Base-by-base conservation (phyloP, 2,329 filamentous ascomycete species). In the Tolypocladium guangdongense region DNA sequence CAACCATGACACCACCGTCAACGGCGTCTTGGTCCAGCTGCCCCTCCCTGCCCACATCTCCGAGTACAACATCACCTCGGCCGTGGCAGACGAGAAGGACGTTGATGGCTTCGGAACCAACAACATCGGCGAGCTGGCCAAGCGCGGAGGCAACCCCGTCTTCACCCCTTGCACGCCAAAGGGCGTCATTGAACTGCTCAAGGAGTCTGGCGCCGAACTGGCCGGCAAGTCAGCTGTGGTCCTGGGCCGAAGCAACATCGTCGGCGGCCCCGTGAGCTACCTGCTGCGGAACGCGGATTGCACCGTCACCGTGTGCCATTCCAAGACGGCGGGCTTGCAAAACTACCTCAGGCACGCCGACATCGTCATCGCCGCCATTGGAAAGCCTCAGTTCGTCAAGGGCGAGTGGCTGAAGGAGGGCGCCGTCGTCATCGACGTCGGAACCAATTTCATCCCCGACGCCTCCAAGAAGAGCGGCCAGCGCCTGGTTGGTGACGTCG, bases 151-250 rank as follows among this genome's bases (percentile, higher is more conserved):
- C 46, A 82, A 81, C 60, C 93, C 93, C 48, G 78, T 89, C 57
- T 99, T 99, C 73, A 82, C 88, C 45, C 93, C 93, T 48, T 99
- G 93, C 78, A 99, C 93, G 2, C 93, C 93, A 51, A 92, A 96
- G 75, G 93, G 93, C 65, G 88, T 96, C 65, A 97, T 99, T 91
- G 87, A 88, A 43, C 78, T 99, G 61, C 77, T 99, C 55, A 73
- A 89, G 67, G 88, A 93, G 69, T 83, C 86, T 22, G 91, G 90
- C 8, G 82, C 99, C 41, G 82, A 95, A 53, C 76, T 93, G 52
- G 81, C 80, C 52, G 93, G 93, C 62, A 97, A 97, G 78, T 86
- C 92, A 62, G 93, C 93, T 36, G 92, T 97, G 2, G 92, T 99
- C 18, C 77, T 99, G 50, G 93, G 93, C 49, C 83, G 93, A 55